Base-by-base conservation (phyloP, 2,329 filamentous ascomycete genomes). In the Fusarium sp. region DNA sequence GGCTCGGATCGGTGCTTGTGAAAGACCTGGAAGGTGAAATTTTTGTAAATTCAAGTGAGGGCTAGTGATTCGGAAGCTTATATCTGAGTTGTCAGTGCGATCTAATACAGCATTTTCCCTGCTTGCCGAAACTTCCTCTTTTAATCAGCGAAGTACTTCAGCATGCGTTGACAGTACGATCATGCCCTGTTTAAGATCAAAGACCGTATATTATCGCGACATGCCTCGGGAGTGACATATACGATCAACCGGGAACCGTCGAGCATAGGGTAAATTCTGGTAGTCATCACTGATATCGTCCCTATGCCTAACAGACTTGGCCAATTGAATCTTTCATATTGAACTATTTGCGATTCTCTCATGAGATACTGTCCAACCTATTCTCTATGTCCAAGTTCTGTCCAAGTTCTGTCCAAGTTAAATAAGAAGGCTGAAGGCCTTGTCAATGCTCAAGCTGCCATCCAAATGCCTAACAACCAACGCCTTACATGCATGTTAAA, bases 401-500 rank as follows among this genome's bases (percentile, higher is more conserved):
- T 51, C 44, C 53, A 45, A 39, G n/a, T 58, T 39, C 59, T 48
- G 47, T 70, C 45, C 57, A 66, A 64, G 60, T 59, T 55, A 55
- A 38, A 35, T 60, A 51, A 48, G 56, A 66, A 64, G 39, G 28
- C 42, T 24, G 22, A 32, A 62, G 51, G 56, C 54, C 45, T 54
- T 47, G 28, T 54, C 41, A 42, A 26, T 45, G 54, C 58, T 66
- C 47, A 47, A 66, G 48, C 47, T 36, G 47, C 26, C 42, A 24
- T 42, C 58, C 60, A 51, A 44, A 68, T 72, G 58, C 64, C 72
- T 28, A 72, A 69, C 51, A 45, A 68, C 55, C 73, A 70, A 77
- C 74, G 73, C 76, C 77, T 67, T 69, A 57, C 50, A 79, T 79
- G 77, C 65, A 73, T 68, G 30, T 51, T 35, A n/a, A 32, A 48